Conservation (phyloP, 1,139 yeast genomes). For the Nakaseomyces delphensis region DNA sequence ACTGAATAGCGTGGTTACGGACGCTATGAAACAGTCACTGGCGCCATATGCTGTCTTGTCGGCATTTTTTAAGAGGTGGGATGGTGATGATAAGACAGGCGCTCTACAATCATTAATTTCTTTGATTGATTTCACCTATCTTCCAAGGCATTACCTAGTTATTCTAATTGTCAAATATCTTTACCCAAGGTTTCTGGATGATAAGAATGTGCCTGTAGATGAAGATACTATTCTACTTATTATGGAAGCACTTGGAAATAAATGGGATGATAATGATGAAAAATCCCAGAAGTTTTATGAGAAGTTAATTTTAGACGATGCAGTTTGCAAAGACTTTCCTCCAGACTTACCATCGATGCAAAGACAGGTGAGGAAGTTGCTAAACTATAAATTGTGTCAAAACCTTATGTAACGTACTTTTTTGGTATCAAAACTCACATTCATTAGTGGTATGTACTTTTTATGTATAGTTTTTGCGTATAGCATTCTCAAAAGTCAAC, state of each 20-base stretch:
- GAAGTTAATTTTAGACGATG: slow-evolving; percentile 12
- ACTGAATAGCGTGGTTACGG: slow-evolving; percentile 34
- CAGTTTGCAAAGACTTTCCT: slow-evolving; percentile 15
- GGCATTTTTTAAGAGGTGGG: slow-evolving; percentile 37
- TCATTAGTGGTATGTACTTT: too few species aligned
- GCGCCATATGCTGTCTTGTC: slow-evolving; percentile 65
- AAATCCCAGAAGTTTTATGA: slow-evolving; percentile 16
- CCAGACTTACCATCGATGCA: slow-evolving; percentile 14
- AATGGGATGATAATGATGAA: slow-evolving; percentile 18
- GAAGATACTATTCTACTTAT: slow-evolving; percentile 20
- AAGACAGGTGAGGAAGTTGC: slow-evolving; percentile 17
- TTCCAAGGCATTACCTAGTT: slow-evolving; percentile 49
- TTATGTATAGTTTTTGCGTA: too few species aligned
- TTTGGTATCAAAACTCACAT: too few species aligned
- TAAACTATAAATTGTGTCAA: slow-evolving; percentile 27
- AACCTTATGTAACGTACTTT: slow-evolving; percentile 20
- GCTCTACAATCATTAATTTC: slow-evolving; percentile 39
- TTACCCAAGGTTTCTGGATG: slow-evolving; percentile 22
- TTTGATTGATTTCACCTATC: slow-evolving; percentile 52
- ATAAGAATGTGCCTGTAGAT: slow-evolving; percentile 14
- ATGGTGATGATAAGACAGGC: slow-evolving; percentile 24
- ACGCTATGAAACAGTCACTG: slow-evolving; percentile 55
- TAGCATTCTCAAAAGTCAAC: too few species aligned
- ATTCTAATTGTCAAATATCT: slow-evolving; percentile 23
- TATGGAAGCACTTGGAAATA: slow-evolving; percentile 21